Base-by-base conservation (phyloP, 169 alveolate genomes). In the Plasmodium knowlesi region DNA sequence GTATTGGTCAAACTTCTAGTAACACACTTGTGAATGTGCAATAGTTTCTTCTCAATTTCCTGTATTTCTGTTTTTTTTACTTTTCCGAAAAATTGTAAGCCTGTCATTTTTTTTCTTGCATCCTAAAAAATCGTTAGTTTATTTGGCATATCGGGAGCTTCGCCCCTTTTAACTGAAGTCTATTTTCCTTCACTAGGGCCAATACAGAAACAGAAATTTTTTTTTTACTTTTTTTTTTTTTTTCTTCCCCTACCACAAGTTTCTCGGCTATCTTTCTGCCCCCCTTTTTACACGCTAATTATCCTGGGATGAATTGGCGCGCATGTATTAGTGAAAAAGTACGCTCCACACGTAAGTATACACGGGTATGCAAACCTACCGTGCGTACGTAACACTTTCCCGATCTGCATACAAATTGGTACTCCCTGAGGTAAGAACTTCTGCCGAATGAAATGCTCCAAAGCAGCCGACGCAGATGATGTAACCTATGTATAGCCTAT, bases 11-110 rank as follows among this genome's bases (percentile, higher is more conserved):
- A 71, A 39, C 84, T 91, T 16, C 53, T 50, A 30, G 41, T 9
- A 46, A 91, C 95, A n/a, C 67, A 50, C 83, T 91, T 91, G 28
- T 91, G 95, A 91, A 91, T 80, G 28, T 82, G 53, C 50, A 61
- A 25, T 28, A 91, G 46, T 54, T 81, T 82, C 82, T 91, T 80
- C 32, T 67, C 92, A 43, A 91, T 80, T 91, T 81, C 92, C n/a
- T 46, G 41, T 30, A 91, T 70, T 78, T 91, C 95, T 16, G 22
- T 91, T 91, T 72, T 81, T 53, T 54, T 81, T n/a, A 22, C 79
- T 30, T 91, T 91, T 81, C 82, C 95, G 37, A 72, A 91, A 41
- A 81, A 91, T n/a, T 37, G 81, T 50, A 91, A 81, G 43, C 92
- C 84, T 25, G 83, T 67, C 93, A 89, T 89, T 84, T 86, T 86